Percentiles rank a stretch among this genome's conserved stretches.
These are phyloP conservation scores for Begonia loranthoides DNA, from an alignment of 306 rosid genomes.

Conservation along the genomic window DNA sequence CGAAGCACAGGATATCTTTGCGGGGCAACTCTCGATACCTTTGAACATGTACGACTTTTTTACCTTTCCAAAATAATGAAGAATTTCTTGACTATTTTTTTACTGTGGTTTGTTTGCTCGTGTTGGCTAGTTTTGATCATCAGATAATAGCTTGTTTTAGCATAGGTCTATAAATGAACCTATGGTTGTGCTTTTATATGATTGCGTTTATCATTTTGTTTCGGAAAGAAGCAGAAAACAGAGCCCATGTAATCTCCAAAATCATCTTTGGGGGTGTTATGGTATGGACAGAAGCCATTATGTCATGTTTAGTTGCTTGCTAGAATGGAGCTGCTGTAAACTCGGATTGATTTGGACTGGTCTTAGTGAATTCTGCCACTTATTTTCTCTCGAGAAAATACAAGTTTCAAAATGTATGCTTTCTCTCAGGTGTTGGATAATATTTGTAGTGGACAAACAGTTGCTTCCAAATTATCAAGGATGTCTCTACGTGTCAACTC, in stretches of 20 bases:
- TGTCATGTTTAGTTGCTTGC: not conserved
- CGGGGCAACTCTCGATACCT: conserved; percentile 58
- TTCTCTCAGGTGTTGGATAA: conserved; percentile 51
- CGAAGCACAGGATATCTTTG: conserved; percentile 91
- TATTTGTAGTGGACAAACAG: conserved; percentile 33
- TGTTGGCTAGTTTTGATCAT: no score
- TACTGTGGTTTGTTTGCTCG: not conserved
- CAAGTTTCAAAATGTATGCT: no score
- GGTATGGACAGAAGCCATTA: no score
- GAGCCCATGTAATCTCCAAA: not conserved
- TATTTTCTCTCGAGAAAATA: no score
- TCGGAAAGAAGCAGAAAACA: not conserved
- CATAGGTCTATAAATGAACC: no score
- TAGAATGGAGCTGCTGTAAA: no score
- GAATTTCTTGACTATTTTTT: not conserved
- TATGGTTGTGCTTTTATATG: no score
- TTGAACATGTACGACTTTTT: conserved; percentile 52
- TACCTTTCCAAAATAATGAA: conserved; percentile 5
- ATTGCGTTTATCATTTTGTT: not conserved
- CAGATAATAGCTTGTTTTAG: no score
- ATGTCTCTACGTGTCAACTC: conserved; percentile 38
- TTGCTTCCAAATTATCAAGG: conserved; percentile 56
- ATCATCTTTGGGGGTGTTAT: not conserved
- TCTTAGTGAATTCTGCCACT: no score
- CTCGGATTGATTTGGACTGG: no score